Base-by-base conservation (phyloP, 2,329 filamentous ascomycete species). In the Aspergillus sp. region DNA sequence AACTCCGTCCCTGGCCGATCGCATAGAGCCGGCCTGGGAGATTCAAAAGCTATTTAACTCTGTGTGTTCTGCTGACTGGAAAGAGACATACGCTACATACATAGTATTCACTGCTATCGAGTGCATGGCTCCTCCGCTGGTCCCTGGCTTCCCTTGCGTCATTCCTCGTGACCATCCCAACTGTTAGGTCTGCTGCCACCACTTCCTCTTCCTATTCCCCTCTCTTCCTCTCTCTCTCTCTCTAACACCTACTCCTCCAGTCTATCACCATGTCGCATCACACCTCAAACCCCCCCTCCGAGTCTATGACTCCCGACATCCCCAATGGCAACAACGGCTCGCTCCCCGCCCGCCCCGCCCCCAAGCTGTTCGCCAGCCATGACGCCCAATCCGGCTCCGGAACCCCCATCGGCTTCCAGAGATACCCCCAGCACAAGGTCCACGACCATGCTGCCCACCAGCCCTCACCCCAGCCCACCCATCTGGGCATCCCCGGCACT, bases 391-490 rank as follows among this genome's bases (percentile, higher is more conserved):
- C 60, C 11, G 60, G 60, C 35, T 17, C 54, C 14, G 57, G 58
- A 8, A 64, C 60, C 17, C 60, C 60, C 24, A 58, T 61, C 39
- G 60, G 60, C 13, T 63, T 63, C 42, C 60, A 63, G 41, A 48
- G 60, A 30, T 57, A 47, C 17, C 59, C 53, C 34, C 62, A 66
- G 44, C 74, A 78, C 57, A 78, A 76, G 57, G 63, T 73, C 40
- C 64, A 78, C 30, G 71, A 77, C 33, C 63, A 67, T 45, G 67
- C 71, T 36, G 60, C 69, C 32, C 77, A 84, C 35, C 74, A 81
- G 41, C 84, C 88, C 15, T 94, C 88, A 34, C 86, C 86, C 15
- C 84, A 93, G 56, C 86, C 88, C 15, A 88, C 85, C 36, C 85
- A 94, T 60, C 71, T 94, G 58, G 82, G 74, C 48, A 71, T 88